phyloP scores from a whole-genome alignment of 495 filamentous ascomycete genomes.

The Cercophora scortea region DNA sequence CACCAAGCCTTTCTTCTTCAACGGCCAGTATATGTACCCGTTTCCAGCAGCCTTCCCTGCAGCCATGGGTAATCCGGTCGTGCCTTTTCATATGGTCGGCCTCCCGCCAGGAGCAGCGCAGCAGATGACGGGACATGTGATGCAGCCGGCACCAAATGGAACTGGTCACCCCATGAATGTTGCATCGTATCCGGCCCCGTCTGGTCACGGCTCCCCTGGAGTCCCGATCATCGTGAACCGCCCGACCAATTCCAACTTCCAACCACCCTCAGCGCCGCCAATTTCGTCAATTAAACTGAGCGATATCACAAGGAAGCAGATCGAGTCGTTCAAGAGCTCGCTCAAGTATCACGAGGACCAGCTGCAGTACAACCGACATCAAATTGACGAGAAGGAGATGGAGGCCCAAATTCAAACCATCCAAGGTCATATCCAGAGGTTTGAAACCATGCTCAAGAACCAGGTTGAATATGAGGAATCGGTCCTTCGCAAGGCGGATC shows the following conservation, averaged over 20 bases:
- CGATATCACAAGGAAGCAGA: conserved; percentile 41
- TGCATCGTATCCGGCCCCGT: conserved; percentile 2
- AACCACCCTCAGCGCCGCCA: conserved; percentile 21
- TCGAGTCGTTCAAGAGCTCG: conserved; percentile 34
- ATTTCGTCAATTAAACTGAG: conserved; percentile 39
- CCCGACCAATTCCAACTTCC: conserved; percentile 16
- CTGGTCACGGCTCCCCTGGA: conserved; percentile 2
- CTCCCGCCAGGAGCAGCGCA: conserved; percentile 11
- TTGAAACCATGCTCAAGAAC: conserved; percentile 26
- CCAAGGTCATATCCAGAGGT: conserved; percentile 25
- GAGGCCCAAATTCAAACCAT: conserved; percentile 22
- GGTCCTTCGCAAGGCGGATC: conserved; percentile 14
- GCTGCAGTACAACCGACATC: conserved; percentile 39
- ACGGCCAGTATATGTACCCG: conserved; percentile 42
- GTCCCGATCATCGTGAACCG: conserved; percentile 4
- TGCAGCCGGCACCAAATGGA: conserved; percentile 12
- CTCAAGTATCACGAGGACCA: conserved; percentile 41
- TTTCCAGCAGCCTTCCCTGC: conserved; percentile 15
- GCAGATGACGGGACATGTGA: conserved; percentile 8
- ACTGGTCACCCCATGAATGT: conserved; percentile 9
- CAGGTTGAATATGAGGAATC: conserved; percentile 30
- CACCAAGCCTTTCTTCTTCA: conserved; percentile 37
- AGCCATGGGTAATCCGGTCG: conserved; percentile 8
- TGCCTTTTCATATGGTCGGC: conserved; percentile 16
- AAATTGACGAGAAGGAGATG: conserved; percentile 40